A percentile compares a stretch with the other conserved stretches of the same genome.
These are phyloP conservation scores for Pseudogymnoascus verrucosus DNA, from an alignment of 2,329 filamentous ascomycete genomes.

Conservation along the genomic window DNA sequence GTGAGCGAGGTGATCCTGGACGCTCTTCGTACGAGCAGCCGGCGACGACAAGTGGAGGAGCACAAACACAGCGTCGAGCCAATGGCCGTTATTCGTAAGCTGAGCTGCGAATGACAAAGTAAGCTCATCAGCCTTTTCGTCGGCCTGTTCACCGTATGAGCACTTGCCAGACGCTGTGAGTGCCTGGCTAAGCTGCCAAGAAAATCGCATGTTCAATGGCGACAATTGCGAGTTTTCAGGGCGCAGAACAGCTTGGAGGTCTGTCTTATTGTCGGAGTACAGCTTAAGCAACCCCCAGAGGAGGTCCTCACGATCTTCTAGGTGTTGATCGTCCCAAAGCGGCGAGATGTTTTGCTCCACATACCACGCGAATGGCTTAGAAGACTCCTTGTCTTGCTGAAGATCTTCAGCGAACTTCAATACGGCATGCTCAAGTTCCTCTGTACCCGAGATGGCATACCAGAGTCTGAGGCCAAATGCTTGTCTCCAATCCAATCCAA, in stretches of 20 bases:
- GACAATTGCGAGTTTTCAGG: slow-evolving; percentile 71
- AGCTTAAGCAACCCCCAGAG: slow-evolving; percentile 82
- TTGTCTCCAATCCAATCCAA: slow-evolving; percentile 86
- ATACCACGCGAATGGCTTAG: slow-evolving; percentile 66
- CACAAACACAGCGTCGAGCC: slow-evolving; percentile 67
- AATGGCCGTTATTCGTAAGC: slow-evolving; percentile 55
- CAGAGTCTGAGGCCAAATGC: slow-evolving; percentile 86
- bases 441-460: slow-evolving; percentile 66
- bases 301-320: slow-evolving; percentile 61
- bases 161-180: slow-evolving; percentile 44
- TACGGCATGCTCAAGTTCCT: slow-evolving; percentile 66
- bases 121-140: slow-evolving; percentile 55
- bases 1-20: slow-evolving; percentile 66
- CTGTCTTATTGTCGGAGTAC: slow-evolving; percentile 50
- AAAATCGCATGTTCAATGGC: slow-evolving; percentile 65
- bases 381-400: slow-evolving; percentile 56
- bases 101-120: slow-evolving; percentile 59
- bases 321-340: slow-evolving; percentile 53
- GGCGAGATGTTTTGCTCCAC: slow-evolving; percentile 49
- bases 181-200: slow-evolving; percentile 76
- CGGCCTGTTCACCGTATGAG: slow-evolving; percentile 44
- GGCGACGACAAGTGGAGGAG: slow-evolving; percentile 64
- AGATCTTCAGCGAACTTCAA: slow-evolving; percentile 67
- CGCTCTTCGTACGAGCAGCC: slow-evolving; percentile 53
- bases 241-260: slow-evolving; percentile 63